Evolutionary conservation across 345 rosid genomes (phyloP).

Genomic region (Abelmoschus esculentus): DNA sequence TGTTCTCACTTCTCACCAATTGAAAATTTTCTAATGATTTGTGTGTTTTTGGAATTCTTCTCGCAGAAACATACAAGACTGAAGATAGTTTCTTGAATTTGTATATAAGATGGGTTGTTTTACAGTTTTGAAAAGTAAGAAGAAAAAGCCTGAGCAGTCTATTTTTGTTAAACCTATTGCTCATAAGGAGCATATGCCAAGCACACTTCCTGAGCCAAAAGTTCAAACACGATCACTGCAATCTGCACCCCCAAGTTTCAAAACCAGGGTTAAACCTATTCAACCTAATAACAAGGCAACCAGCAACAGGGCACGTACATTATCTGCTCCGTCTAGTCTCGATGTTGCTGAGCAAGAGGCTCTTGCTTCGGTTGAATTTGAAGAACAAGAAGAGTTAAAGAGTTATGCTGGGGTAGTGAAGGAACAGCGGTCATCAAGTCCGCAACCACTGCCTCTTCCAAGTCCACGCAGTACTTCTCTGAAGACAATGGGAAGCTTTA

Average conservation of each 20-base stretch:
- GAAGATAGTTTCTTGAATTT: conserved; percentile 11
- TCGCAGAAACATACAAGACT: conserved; percentile 19
- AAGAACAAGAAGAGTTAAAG: conserved; percentile 62
- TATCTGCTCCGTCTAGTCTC: conserved; percentile 9
- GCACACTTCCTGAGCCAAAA: conserved; percentile 73
- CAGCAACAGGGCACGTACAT: too few species aligned
- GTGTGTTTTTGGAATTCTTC: conserved; percentile 1
- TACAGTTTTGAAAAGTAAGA: conserved; percentile 66
- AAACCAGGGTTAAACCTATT: conserved; percentile 47
- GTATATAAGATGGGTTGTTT: conserved; percentile 72
- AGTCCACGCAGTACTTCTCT: conserved; percentile 50
- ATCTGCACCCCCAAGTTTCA: neutral
- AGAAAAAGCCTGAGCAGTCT: conserved; percentile 52
- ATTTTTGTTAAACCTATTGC: conserved; percentile 35
- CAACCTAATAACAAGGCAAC: too few species aligned
- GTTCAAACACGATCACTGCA: conserved; percentile 54
- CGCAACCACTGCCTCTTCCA: conserved; percentile 93
- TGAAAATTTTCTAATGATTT: conserved; percentile 2
- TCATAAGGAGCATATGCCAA: conserved; percentile 59
- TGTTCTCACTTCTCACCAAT: neutral
- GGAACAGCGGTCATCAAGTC: conserved; percentile 44
- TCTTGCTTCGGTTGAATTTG: conserved; percentile 44
- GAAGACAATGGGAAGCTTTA: conserved; percentile 65
- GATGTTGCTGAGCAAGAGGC: conserved; percentile 55
- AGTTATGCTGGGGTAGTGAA: conserved; percentile 25